Conservation (phyloP, 805 yeast species). For the Pichia heedii region DNA sequence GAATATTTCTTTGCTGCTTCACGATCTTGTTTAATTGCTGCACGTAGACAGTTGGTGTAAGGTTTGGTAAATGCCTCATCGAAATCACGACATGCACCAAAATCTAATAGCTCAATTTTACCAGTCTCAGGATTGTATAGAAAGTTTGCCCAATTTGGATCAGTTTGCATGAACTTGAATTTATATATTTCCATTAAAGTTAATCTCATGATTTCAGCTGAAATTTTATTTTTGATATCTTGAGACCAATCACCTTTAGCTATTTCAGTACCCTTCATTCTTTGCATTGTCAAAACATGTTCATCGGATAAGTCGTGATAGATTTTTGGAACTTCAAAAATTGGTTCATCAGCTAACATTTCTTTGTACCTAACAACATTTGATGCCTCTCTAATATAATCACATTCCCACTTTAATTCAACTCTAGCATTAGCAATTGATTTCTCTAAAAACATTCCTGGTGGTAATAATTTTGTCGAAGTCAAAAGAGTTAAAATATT, state of each 20-base stretch:
- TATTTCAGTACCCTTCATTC: slow-evolving; percentile 75
- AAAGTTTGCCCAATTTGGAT: slow-evolving; percentile 99
- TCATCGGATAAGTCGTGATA: slow-evolving; percentile 69
- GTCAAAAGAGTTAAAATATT: slow-evolving; percentile 72
- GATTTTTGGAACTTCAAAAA: slow-evolving; percentile 74
- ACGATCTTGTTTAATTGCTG: slow-evolving; percentile 64
- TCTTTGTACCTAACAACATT: slow-evolving; percentile 61
- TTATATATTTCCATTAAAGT: slow-evolving; percentile 78
- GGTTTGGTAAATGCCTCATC: slow-evolving; percentile 55
- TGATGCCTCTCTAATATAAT: slow-evolving; percentile 81
- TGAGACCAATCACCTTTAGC: slow-evolving; percentile 70
- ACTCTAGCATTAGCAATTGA: slow-evolving; percentile 88
- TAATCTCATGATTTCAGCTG: slow-evolving; percentile 76
- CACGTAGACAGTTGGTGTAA: slow-evolving; percentile 64
- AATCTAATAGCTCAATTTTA: slow-evolving; percentile 80
- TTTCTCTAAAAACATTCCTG: slow-evolving; percentile 84
- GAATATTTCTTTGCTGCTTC: slow-evolving; percentile 57
- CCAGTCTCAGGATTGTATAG: slow-evolving; percentile 63
- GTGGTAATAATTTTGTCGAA: slow-evolving; percentile 81
- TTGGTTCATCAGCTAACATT: slow-evolving; percentile 50
- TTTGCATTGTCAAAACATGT: slow-evolving; percentile 84
- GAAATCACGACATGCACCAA: slow-evolving; percentile 89
- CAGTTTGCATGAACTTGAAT: slow-evolving; percentile 93
- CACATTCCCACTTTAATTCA: slow-evolving; percentile 97
- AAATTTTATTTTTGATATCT: slow-evolving; percentile 69